These are phyloP conservation scores for Domatiomyces catenatus DNA, from an alignment of 2,329 filamentous ascomycete species.

Conservation along the genomic window DNA sequence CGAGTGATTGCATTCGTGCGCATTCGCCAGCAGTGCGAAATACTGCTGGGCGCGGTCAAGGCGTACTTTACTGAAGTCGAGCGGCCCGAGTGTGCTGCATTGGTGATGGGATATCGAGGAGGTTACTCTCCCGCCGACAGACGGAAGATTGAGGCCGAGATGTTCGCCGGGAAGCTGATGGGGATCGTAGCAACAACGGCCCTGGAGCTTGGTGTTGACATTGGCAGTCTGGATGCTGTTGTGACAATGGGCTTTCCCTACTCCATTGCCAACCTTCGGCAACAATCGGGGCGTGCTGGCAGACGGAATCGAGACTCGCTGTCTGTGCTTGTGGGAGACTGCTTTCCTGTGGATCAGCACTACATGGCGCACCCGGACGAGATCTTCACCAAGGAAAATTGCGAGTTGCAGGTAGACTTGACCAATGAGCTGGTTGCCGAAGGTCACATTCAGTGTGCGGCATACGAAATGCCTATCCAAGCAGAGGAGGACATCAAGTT, in stretches of 20 bases:
- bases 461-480: conserved; percentile 85
- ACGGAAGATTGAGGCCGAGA: conserved; percentile 75
- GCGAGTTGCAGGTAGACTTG: conserved; percentile 79
- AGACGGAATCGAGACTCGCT: conserved; percentile 85
- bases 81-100: conserved; percentile 54
- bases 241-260: conserved; percentile 91
- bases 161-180: conserved; percentile 89
- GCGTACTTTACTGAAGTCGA: conserved; percentile 60
- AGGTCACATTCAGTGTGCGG: conserved; percentile 89
- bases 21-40: conserved; percentile 76
- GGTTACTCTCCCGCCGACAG: conserved; percentile 89
- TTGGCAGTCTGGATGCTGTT: conserved; percentile 84
- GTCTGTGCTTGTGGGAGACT: conserved; percentile 76
- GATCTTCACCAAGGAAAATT: conserved; percentile 78
- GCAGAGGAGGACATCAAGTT: conserved; percentile 59
- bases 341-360: conserved; percentile 80
- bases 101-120: conserved; percentile 90
- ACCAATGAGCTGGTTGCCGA: conserved; percentile 80
- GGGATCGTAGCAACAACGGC: conserved; percentile 91
- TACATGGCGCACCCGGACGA: conserved; percentile 96
- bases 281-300: conserved; percentile 87
- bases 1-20: conserved; percentile 86
- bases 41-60: conserved; percentile 64
- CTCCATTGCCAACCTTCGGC: conserved; percentile 81
- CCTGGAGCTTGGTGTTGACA: conserved; percentile 86